Evolutionary conservation across 257 asterid genomes (phyloP).

Genomic region (Rhazya stricta): DNA sequence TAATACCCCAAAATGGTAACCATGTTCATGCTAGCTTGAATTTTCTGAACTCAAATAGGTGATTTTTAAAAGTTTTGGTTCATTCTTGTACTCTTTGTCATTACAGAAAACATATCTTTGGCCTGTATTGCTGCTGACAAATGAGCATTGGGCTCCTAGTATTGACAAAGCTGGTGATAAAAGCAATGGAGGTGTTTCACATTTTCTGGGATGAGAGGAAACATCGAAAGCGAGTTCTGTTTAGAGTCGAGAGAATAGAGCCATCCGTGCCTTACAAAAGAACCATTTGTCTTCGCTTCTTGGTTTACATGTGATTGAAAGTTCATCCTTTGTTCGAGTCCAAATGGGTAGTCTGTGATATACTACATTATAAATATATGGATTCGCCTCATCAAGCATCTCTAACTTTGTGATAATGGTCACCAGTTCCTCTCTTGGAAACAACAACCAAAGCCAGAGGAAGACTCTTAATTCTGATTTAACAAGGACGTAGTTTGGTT

Average conservation of each 20-base stretch:
- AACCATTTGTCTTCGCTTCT: not conserved
- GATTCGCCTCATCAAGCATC: too few species aligned
- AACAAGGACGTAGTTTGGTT: too few species aligned
- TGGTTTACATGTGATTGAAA: too few species aligned
- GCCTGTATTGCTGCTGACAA: not conserved
- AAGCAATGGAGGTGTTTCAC: not conserved
- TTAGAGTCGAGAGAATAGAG: not conserved
- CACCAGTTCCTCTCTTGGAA: too few species aligned
- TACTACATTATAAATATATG: too few species aligned
- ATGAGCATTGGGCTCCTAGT: not conserved
- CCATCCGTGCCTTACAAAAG: not conserved
- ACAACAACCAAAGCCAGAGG: too few species aligned
- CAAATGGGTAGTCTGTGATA: too few species aligned
- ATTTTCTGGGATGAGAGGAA: not conserved
- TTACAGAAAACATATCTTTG: not conserved
- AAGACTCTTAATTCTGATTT: too few species aligned
- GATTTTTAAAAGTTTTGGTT: not conserved
- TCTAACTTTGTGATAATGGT: too few species aligned
- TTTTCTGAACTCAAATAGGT: not conserved
- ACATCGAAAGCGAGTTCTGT: not conserved
- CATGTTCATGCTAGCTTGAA: not conserved
- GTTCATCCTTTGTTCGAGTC: too few species aligned
- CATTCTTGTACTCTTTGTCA: not conserved
- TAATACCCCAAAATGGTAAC: not conserved
- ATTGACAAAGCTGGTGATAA: conserved; percentile 10